A percentile compares a stretch with the other conserved stretches of the same genome.
Conservation (phyloP, 371 early-diverging fungal species). For the Massospora cicadina region DNA sequence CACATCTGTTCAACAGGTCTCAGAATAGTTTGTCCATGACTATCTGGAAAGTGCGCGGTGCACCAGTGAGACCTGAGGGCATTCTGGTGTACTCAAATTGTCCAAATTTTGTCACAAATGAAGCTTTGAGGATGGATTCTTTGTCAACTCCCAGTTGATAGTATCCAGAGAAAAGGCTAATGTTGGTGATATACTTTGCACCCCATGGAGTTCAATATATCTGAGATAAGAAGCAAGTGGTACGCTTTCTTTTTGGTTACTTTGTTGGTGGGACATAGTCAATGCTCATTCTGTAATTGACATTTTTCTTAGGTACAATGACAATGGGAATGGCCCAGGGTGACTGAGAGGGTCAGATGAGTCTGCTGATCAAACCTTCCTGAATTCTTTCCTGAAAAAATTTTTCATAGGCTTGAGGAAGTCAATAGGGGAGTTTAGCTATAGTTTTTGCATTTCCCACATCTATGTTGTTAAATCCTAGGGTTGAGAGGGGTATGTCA, state of each 20-base stretch:
- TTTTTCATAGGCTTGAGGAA: no score
- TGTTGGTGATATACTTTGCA: not conserved
- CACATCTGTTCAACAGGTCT: not conserved
- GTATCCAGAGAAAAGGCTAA: not conserved
- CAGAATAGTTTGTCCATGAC: not conserved
- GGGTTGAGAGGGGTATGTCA: no score
- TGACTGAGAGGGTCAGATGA: no score
- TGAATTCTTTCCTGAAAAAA: no score
- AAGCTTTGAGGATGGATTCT: not conserved
- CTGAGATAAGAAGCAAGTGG: not conserved
- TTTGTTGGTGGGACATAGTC: not conserved
- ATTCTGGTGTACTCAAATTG: not conserved
- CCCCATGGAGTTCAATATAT: not conserved
- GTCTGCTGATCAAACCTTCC: no score
- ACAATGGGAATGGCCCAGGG: not conserved
- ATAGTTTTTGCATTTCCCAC: no score
- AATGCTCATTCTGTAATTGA: not conserved
- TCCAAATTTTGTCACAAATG: not conserved
- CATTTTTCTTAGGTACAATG: not conserved
- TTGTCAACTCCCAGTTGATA: not conserved
- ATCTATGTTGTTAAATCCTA: no score
- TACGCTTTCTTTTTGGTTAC: not conserved
- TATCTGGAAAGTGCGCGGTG: not conserved
- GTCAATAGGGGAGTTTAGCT: no score
- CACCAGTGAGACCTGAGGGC: not conserved